Percentiles rank a stretch among this genome's conserved stretches.
Conservation (phyloP, 805 yeast species). For the Schizosaccharomyces lindneri region DNA sequence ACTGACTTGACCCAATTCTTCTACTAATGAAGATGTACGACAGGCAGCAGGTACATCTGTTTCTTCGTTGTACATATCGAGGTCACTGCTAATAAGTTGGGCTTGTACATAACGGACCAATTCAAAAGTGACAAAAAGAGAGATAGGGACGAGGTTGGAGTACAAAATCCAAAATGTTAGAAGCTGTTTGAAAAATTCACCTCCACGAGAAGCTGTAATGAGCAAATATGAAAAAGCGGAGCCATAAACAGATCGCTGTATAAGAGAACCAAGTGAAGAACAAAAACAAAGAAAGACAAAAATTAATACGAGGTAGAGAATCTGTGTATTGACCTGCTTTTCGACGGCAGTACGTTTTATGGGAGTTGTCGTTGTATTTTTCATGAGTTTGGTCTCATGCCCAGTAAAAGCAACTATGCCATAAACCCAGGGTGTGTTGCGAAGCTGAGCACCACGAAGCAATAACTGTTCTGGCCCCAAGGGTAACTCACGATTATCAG, state of each 20-base stretch:
- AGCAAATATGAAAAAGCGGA: slow-evolving; percentile 40
- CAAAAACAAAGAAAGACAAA: slow-evolving; percentile 50
- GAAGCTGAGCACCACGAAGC: slow-evolving; percentile 79
- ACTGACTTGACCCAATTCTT: slow-evolving; percentile 90
- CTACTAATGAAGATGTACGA: slow-evolving; percentile 83
- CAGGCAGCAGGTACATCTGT: slow-evolving; percentile 89
- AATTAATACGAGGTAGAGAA: slow-evolving; percentile 62
- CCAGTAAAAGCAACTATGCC: slow-evolving; percentile 92
- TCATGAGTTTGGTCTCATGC: slow-evolving; percentile 91
- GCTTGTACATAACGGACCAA: slow-evolving; percentile 90
- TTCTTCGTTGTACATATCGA: slow-evolving; percentile 71
- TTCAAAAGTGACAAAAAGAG: slow-evolving; percentile 81
- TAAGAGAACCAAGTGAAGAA: slow-evolving; percentile 71
- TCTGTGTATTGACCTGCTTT: slow-evolving; percentile 77
- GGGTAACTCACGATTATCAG: slow-evolving; percentile 12
- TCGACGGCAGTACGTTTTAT: slow-evolving; percentile 93
- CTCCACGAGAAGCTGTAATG: slow-evolving; percentile 18
- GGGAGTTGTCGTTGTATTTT: slow-evolving; percentile 97
- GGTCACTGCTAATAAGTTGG: slow-evolving; percentile 71
- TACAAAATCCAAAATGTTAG: slow-evolving; percentile 89
- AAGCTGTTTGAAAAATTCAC: slow-evolving; percentile 60
- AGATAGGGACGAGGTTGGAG: slow-evolving; percentile 92
- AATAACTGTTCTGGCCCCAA: slow-evolving; percentile 75
- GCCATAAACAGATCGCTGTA: slow-evolving; percentile 12
- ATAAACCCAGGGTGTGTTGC: slow-evolving; percentile 87